phyloP scores from a whole-genome alignment of 495 filamentous ascomycete genomes.

The Penicillium goetzii region DNA sequence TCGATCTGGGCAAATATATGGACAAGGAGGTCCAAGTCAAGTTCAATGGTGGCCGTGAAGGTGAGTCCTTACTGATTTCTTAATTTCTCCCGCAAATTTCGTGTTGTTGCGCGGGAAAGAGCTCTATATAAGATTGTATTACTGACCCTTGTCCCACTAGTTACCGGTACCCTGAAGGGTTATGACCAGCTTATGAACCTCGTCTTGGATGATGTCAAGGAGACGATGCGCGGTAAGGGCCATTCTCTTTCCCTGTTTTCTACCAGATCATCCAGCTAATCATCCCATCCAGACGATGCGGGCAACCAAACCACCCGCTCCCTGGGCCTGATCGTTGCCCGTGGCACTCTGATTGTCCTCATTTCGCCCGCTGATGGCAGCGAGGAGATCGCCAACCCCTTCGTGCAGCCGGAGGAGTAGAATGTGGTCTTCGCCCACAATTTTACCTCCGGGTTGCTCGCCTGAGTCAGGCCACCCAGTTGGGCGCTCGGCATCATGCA shows the following conservation, averaged over 20 bases:
- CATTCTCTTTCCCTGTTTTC: not conserved
- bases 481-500: not conserved
- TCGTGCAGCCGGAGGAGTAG: slow-evolving; percentile 70
- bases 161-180: slow-evolving; percentile 86
- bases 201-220: slow-evolving; percentile 92
- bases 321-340: slow-evolving; percentile 87
- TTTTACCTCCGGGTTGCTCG: not conserved
- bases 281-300: slow-evolving; percentile 69
- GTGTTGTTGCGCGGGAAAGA: not conserved
- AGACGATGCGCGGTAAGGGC: slow-evolving; percentile 74
- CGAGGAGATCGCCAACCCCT: slow-evolving; percentile 94
- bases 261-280: slow-evolving; percentile 19
- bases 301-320: slow-evolving; percentile 82
- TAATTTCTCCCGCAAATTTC: not conserved
- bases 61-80: slow-evolving; percentile 49
- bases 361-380: slow-evolving; percentile 93
- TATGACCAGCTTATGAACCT: slow-evolving; percentile 98
- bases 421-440: not conserved
- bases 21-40: slow-evolving; percentile 94
- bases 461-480: not conserved
- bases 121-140: not conserved
- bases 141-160: slow-evolving; percentile 46
- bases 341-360: slow-evolving; percentile 88
- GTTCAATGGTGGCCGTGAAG: slow-evolving; percentile 94
- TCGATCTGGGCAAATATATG: slow-evolving; percentile 93